These are phyloP conservation scores for bread wheat (Triticum aestivum) DNA, from an alignment of 176 grass and related monocot species.

Conservation along the genomic window DNA sequence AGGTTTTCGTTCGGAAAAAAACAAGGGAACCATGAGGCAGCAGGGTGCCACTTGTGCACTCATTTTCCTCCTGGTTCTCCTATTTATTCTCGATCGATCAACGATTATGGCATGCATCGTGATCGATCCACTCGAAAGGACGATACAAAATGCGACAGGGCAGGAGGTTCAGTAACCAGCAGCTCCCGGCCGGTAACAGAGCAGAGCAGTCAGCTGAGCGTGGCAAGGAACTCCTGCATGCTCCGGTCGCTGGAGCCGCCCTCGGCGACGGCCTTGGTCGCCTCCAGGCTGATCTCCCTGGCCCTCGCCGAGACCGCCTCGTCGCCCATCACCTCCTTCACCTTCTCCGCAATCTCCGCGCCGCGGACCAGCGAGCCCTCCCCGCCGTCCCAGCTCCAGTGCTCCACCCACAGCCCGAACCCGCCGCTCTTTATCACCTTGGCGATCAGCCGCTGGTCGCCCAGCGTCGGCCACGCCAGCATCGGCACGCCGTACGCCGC, in stretches of 20 bases:
- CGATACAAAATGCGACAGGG: no score
- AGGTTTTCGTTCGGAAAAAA: not conserved
- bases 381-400: slow-evolving; percentile 56
- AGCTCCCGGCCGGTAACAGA: no score
- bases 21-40: no score
- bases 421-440: slow-evolving; percentile 22
- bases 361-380: slow-evolving; percentile 35
- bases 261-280: slow-evolving; percentile 10
- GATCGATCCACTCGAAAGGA: no score
- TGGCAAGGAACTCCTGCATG: slow-evolving; percentile 7
- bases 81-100: not conserved
- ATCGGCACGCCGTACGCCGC: slow-evolving; percentile 43
- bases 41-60: not conserved
- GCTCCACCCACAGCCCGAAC: slow-evolving; percentile 51
- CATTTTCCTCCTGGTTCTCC: not conserved
- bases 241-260: not conserved
- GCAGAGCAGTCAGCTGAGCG: no score
- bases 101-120: not conserved
- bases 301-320: slow-evolving; percentile 3
- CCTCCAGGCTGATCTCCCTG: not conserved
- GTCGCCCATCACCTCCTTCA: slow-evolving; percentile 57
- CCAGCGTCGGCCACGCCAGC: slow-evolving; percentile 49
- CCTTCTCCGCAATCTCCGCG: slow-evolving; percentile 32
- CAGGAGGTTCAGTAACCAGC: no score
- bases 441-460: slow-evolving; percentile 61